Evolutionary conservation across 257 asterid species (phyloP), one percentile per base, ranked within the genome.

Genomic region (Przewalskia tangutica): DNA sequence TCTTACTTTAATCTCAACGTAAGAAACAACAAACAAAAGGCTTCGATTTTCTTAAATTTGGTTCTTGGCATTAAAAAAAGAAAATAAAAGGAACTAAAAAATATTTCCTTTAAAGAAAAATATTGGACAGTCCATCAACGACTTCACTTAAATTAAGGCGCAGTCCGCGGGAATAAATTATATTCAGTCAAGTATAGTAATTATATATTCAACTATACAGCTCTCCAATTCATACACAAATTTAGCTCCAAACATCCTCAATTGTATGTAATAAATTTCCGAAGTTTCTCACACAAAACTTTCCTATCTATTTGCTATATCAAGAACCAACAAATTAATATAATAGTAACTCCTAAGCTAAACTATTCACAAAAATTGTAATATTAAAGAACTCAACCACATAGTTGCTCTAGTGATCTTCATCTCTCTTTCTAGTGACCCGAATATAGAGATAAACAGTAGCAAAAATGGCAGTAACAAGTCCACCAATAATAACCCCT

Each of bases 401-500:
- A 12, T 1, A 12, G 59, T 5, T 55, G 38, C 4, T 70, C 44
- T 73, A 73, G 1, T 81, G 77, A 50, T 79, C 86, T 8, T 42
- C 67, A 4, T 79, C 83, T 81, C 65, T 85, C 62, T 78, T 88
- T 68, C 96, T 77, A 6, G 97, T 93, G 44, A 90, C 95, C 50
- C 95, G 86, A 80, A 93, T 93, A 82, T 93, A 93, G 87, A 95
- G 91, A 73, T 85, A 93, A 81, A 93, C 94, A 55, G 93, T 89
- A 4, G 94, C 97, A 46, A 91, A 89, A 81, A 85, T 81, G 83
- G 87, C 95, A 81, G 97, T 90, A 65, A 89, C 90, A 82, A 93
- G 97, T 38, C 97, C 97, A 82, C 97, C 97, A 70, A 93, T 83
- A 16, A 93, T 91, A 59, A 93, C 93, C 48, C 93, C 94, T 6